Conservation (phyloP, 495 filamentous ascomycete species). For the Parathielavia hyrcaniae region DNA sequence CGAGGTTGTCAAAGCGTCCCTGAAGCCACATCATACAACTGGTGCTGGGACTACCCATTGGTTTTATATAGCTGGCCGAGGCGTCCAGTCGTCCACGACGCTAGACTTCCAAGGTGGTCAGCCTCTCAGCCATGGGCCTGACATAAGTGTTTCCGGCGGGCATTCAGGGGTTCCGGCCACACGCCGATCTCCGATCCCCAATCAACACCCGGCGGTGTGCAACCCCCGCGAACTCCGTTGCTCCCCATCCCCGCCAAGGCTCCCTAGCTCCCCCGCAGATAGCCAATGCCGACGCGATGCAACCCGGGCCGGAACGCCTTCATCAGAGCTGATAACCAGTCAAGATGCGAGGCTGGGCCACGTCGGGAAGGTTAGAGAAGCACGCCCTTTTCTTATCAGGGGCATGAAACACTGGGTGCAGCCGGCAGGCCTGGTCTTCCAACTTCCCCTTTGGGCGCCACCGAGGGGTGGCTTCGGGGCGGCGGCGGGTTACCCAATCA, state of each 20-base stretch:
- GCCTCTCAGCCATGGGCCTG: neutral
- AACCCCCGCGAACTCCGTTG: neutral
- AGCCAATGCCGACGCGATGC: conserved; percentile 21
- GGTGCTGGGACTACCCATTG: neutral
- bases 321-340: neutral
- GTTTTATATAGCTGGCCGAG: neutral
- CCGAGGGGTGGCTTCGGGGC: conserved; percentile 7
- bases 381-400: neutral
- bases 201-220: neutral
- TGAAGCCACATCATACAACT: neutral
- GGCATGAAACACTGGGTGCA: conserved; percentile 9
- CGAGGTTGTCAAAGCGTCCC: neutral
- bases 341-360: conserved; percentile 17
- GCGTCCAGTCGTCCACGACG: neutral
- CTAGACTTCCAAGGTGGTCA: neutral
- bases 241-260: conserved; percentile 4
- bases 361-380: conserved; percentile 13
- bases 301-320: neutral
- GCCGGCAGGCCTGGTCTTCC: conserved; percentile 4
- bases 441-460: conserved; percentile 21
- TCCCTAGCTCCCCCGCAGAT: conserved; percentile 1
- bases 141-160: conserved; percentile 8
- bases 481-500: conserved; percentile 14
- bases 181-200: neutral
- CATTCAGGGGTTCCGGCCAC: conserved; percentile 1